A percentile compares a stretch with the other conserved stretches of the same genome.
These are phyloP conservation scores for Yueomyces sinensis DNA, from an alignment of 805 yeast species.

Conservation along the genomic window DNA sequence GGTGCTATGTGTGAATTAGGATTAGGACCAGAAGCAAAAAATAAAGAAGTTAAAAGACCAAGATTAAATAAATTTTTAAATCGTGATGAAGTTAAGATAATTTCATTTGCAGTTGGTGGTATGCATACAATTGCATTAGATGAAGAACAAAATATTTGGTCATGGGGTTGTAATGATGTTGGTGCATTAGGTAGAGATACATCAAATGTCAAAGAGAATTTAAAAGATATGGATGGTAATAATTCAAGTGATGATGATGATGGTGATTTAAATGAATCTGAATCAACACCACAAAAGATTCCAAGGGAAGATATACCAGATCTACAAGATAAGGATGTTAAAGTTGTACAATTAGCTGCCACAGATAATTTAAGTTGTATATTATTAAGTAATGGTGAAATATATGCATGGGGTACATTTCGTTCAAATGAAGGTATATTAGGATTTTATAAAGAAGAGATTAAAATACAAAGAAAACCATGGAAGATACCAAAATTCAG, in stretches of 20 bases:
- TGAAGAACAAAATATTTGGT: constrained; percentile 68
- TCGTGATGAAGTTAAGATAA: constrained; percentile 52
- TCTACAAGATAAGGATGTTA: constrained; percentile 16
- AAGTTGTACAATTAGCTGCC: constrained; percentile 73
- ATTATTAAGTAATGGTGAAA: constrained; percentile 67
- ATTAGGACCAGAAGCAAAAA: constrained; percentile 85
- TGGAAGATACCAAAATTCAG: constrained; percentile 33
- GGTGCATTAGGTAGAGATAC: constrained; percentile 86
- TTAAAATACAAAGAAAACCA: constrained; percentile 56
- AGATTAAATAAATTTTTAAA: constrained; percentile 71
- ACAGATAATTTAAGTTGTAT: constrained; percentile 86
- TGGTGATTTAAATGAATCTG: constrained; percentile 77
- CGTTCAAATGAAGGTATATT: constrained; percentile 85
- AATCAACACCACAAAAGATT: constrained; percentile 78
- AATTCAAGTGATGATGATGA: constrained; percentile 47
- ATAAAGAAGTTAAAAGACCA: constrained; percentile 92
- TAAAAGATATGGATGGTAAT: constrained; percentile 55
- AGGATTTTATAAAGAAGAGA: constrained; percentile 56
- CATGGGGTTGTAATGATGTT: constrained; percentile 96
- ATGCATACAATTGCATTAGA: constrained; percentile 87
- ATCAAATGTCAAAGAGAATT: constrained; percentile 44
- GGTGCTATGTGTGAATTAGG: constrained; percentile 98
- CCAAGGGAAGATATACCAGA: constrained; percentile 51
- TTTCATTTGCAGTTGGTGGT: constrained; percentile 89
- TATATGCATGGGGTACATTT: constrained; percentile 97